Conservation (phyloP, 148 eudicot genomes). For the Bassia scoparia region DNA sequence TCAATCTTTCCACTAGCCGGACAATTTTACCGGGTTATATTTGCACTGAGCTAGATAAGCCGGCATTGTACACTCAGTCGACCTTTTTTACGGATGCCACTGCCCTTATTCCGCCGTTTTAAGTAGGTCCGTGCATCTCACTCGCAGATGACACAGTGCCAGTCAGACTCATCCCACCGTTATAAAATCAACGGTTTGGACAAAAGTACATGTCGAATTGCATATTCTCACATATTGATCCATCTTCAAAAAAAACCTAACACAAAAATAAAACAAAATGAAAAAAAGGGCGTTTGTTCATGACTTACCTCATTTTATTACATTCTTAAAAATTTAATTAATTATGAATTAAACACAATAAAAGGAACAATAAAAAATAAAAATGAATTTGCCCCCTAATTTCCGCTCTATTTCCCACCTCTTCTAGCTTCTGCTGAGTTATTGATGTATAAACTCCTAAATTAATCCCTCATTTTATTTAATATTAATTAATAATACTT, state of each 20-base stretch:
- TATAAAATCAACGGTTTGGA: neutral
- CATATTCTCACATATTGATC: too few relatives aligned
- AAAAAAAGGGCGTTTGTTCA: neutral
- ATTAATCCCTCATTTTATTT: neutral
- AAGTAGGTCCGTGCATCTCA: neutral
- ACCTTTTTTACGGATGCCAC: constrained; percentile 12
- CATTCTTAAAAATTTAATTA: neutral
- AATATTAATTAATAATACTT: neutral
- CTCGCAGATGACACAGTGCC: neutral
- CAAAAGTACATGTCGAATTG: neutral
- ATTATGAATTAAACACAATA: too few relatives aligned
- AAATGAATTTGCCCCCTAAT: neutral
- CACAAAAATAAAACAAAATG: neutral
- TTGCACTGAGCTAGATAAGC: too few relatives aligned
- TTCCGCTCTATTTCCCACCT: constrained; percentile 1
- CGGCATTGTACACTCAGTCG: neutral
- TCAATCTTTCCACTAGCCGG: too few relatives aligned
- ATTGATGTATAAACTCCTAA: too few relatives aligned
- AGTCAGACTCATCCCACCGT: neutral
- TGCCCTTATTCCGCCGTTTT: neutral
- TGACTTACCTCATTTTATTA: constrained; percentile 10
- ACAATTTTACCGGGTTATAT: neutral
- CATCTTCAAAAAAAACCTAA: neutral
- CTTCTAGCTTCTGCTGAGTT: neutral
- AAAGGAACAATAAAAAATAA: neutral